phyloP scores from a whole-genome alignment of 441 rosid species.

The Gossypium lobatum region DNA sequence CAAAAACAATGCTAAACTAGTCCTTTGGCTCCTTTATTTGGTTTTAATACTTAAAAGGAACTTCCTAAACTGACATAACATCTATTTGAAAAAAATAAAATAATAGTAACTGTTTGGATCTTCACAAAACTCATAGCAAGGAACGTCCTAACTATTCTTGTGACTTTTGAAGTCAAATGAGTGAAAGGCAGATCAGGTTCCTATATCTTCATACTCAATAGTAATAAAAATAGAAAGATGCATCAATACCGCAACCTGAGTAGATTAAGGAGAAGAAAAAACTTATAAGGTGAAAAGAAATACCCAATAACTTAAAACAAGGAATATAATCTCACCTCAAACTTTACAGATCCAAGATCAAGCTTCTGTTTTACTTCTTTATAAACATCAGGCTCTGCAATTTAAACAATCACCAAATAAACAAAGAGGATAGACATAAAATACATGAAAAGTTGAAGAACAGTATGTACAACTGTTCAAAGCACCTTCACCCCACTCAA shows the following conservation, averaged over 20 bases:
- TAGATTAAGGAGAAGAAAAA: not conserved
- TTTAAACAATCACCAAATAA: slow-evolving; percentile 17
- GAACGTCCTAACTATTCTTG: not conserved
- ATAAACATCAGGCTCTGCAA: slow-evolving; percentile 89
- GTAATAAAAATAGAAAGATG: not conserved
- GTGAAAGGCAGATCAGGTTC: not conserved
- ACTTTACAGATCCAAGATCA: slow-evolving; percentile 87
- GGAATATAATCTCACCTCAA: slow-evolving; percentile 57
- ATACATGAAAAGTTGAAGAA: not conserved
- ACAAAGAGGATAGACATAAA: not conserved
- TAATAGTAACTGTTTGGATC: not conserved
- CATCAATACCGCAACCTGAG: not conserved
- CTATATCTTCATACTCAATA: not conserved
- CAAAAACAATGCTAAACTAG: too few species aligned
- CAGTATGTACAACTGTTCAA: not conserved
- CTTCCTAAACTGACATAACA: not conserved
- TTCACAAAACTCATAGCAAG: not conserved
- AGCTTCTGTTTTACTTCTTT: slow-evolving; percentile 92
- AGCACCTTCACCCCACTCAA: not conserved
- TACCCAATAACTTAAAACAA: not conserved
- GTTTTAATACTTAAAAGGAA: not conserved
- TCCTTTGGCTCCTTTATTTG: not conserved
- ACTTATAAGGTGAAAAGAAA: not conserved
- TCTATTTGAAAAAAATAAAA: not conserved
- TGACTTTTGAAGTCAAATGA: not conserved